Evolutionary conservation across 1,139 yeast genomes (phyloP).

Genomic region (Blastobotrys raffinosifermentans): DNA sequence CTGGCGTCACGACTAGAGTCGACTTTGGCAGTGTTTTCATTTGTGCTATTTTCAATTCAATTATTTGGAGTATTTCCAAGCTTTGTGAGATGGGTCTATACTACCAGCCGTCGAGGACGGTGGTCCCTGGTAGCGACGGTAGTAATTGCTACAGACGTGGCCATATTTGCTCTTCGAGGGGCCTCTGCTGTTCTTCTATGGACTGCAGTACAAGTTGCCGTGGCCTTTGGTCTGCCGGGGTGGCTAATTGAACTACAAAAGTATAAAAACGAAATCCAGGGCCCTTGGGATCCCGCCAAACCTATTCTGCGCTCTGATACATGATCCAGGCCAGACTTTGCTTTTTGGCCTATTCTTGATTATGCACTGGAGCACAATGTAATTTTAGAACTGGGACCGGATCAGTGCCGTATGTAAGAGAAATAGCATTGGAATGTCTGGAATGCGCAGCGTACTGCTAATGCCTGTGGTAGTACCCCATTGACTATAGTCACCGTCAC

Average conservation of each 20-base stretch:
- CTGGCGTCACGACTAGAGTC: conserved; percentile 76
- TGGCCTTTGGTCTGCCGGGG: conserved; percentile 57
- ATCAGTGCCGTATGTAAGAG: too few relatives aligned
- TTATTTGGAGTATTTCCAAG: conserved; percentile 67
- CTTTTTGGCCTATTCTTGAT: too few relatives aligned
- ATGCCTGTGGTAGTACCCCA: too few relatives aligned
- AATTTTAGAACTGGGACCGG: too few relatives aligned
- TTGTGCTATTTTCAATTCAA: conserved; percentile 67
- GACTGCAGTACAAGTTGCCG: conserved; percentile 43
- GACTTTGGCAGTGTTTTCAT: conserved; percentile 74
- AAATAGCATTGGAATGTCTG: too few relatives aligned
- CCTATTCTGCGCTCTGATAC: conserved; percentile 38
- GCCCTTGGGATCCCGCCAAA: conserved; percentile 91
- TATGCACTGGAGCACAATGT: too few relatives aligned
- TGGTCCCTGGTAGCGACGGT: conserved; percentile 24
- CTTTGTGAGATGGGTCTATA: conserved; percentile 53
- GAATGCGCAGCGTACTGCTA: too few relatives aligned
- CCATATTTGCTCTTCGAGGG: conserved; percentile 39
- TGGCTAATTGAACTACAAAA: conserved; percentile 68
- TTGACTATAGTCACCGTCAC: too few relatives aligned
- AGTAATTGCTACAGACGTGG: conserved; percentile 25
- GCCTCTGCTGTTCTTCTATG: conserved; percentile 42
- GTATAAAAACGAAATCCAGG: conserved; percentile 82
- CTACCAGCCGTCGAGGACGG: conserved; percentile 21
- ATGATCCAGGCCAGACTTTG: too few relatives aligned